Evolutionary conservation across 257 asterid species (phyloP), one percentile per base, ranked within the genome.

Genomic region (Primulina tabacum): DNA sequence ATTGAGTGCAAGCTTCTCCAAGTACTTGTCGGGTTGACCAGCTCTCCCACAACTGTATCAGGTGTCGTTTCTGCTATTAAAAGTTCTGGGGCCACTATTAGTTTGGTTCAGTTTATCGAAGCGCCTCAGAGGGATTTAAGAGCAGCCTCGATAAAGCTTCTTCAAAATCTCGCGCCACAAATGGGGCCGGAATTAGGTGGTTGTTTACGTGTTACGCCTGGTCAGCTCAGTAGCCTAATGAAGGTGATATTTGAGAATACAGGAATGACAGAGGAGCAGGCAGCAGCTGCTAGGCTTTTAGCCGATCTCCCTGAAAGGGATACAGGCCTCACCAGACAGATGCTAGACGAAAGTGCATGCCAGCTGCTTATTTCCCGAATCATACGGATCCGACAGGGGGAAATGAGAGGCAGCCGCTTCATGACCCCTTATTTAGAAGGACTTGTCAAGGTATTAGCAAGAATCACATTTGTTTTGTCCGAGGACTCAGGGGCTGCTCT

Each of bases 1-100:
- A 91, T 94, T 37, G 96, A 79, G 84, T 94, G 96, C 81, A 89
- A 87, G 86, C 97, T 94, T 79, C 88, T 91, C 67, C 97, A 91
- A 79, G 93, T 94, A 53, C 93, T 94, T 18, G 88, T 94, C 11
- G 99, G 99, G 69, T 96, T 94, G 57, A 86, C 97, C 1, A 71
- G 80, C 68, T 82, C 93, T 17, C 70, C 79, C 1, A 72, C 88
- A 26, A 85, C 95, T 1, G 91, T 94, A 5, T 79, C 77, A 9
- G 79, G 85, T 20, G 92, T 89, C 3, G 95, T 86, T 50, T 89
- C 90, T 9, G 94, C 96, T 70, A 86, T 93, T 69, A 86, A 83
- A 80, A 90, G 92, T 79, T 90, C 92, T 0, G 99, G 97, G 7
- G 99, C 99, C 16, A 88, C 83, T n/a, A 83, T 78, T 60, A 87